phyloP scores from a whole-genome alignment of 129 eudicot genomes.

The Flaveria brownii region DNA sequence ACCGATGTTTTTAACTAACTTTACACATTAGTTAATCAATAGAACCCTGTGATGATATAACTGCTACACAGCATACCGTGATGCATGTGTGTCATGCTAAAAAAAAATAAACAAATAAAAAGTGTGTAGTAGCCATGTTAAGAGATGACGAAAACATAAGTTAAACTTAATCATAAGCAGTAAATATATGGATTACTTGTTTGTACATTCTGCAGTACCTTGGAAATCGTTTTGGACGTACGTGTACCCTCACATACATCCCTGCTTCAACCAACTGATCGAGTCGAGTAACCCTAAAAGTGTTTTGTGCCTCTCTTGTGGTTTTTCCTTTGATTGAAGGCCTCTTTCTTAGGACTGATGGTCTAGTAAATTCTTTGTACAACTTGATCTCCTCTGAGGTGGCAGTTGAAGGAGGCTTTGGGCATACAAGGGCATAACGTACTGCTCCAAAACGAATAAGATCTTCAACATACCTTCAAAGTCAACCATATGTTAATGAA shows the following conservation, averaged over 20 bases:
- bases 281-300: constrained; percentile 57
- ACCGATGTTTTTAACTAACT: background rate
- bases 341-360: constrained; percentile 61
- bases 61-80: background rate
- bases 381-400: constrained; percentile 60
- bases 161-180: constrained; percentile 3
- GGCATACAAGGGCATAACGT: constrained; percentile 84
- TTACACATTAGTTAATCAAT: background rate
- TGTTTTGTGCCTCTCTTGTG: constrained; percentile 82
- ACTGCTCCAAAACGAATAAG: constrained; percentile 96
- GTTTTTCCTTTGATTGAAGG: constrained; percentile 88
- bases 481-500: constrained; percentile 29
- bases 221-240: constrained; percentile 92
- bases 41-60: background rate
- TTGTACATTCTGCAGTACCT: constrained; percentile 45
- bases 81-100: constrained; percentile 7
- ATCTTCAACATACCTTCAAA: constrained; percentile 86
- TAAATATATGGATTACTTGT: constrained; percentile 2
- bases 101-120: background rate
- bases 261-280: constrained; percentile 88
- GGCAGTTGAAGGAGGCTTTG: constrained; percentile 89
- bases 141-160: background rate
- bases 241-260: constrained; percentile 86
- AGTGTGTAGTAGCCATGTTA: background rate
- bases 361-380: constrained; percentile 69